Base-by-base conservation (phyloP, 1,284 basidiomycete genomes). In the Leccinum brunneo-olivaceum region DNA sequence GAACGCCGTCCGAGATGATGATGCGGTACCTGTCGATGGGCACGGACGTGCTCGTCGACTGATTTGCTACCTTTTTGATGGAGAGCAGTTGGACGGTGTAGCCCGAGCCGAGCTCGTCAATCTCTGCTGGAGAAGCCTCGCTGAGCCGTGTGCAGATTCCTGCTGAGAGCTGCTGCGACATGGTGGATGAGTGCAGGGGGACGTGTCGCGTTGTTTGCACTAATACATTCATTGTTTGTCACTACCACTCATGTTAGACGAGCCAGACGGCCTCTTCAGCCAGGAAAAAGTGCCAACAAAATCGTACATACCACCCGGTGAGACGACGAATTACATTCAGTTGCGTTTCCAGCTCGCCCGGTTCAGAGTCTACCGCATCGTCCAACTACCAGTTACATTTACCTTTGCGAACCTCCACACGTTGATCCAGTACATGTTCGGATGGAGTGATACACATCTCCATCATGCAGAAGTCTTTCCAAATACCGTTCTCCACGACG, bases 11-110 rank as follows among this genome's bases (percentile, higher is more conserved):
- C 2, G 85, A 87, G 25, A 88, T 67, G 55, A 88, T 83, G 46
- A 86, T 73, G 47, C 84, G 78, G 63, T 77, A 83, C 49, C 85
- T 71, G 55, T 84, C 81, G 32, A 69, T 53, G 20, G 63, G 36
- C 63, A 66, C 0, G 50, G 52, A 69, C 61, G 60, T 66, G 57
- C 43, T 50, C 12, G 50, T 48, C 55, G 59, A 67, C 57, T 65
- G 73, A 19, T 68, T 68, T 34, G 93, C 67, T 34, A 94, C 83
- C 57, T 80, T 81, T 65, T 90, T 93, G 50, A 92, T 78, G 37
- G 82, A 88, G 36, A 96, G 76, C 30, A 92, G 68, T 58, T 96
- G 91, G 2, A 94, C 66, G 11, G 76, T 74, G 39, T 89, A 85
- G 14, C 77, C 68, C 12, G 74, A 65, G 30, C 71, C 69, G 41